Evolutionary conservation across 176 grass and related monocot species (phyloP), one percentile per base, ranked within the genome.

Genomic region (Ensete glaucum): DNA sequence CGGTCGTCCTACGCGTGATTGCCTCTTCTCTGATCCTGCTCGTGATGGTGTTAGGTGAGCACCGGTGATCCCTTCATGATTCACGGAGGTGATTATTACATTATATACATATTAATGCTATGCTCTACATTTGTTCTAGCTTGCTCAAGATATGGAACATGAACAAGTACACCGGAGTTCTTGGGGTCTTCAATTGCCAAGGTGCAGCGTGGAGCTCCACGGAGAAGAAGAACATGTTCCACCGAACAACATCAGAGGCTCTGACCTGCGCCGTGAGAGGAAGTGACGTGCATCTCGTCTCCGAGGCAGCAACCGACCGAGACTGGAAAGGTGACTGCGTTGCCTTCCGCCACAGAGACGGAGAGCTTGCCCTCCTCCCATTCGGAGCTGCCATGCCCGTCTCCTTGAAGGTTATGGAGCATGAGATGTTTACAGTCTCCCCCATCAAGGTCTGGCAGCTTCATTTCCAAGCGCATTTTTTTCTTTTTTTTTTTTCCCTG

Each of bases 71-170:
- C 9, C 78, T 66, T 74, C 2, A 58, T 59, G 12, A 49, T 62
- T 65, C 13, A 29, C 75, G 60, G 2, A 20, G 9, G 21, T 53
- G 16, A 25, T 26, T 16, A 52, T 43, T 29, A 43, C 34, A 6
- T 23, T 23, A 23, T 43, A 43, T 6, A 43, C 34, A 6, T 43
- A 43, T 43, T 8, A 34, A 62, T 62, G 63, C 83, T 64, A 12
- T 71, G 27, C 9, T 26, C 24, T 53, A 23, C 1, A 53, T 54
- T 78, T 50, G 1, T 67, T 43, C 76, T 53, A 98, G 80, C 77
- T 85, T 98, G 88, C 86, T 98, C 49, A 98, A 98, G 84, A 91
- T 98, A 65, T 98, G 95, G 95, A 98, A 98, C 83, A 93, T 98
- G 88, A 98, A 98, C 84, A 98, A 79, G 50, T 93, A 87, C 85